phyloP scores from a whole-genome alignment of 768 basidiomycete species.

The Russula olivacea region DNA sequence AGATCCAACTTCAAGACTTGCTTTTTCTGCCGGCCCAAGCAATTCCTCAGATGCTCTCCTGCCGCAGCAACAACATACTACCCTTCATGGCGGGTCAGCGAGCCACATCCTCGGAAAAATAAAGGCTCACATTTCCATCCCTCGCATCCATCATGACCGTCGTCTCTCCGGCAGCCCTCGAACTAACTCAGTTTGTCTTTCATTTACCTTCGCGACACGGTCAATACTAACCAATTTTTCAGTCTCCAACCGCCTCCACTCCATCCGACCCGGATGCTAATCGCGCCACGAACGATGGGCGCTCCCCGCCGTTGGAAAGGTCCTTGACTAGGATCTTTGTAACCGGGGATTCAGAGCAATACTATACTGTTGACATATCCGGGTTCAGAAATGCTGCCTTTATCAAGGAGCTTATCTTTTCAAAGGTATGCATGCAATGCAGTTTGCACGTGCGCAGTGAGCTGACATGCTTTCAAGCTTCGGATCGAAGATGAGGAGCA shows the following conservation, averaged over 20 bases:
- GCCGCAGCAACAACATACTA: slow-evolving; percentile 34
- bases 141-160: slow-evolving; percentile 25
- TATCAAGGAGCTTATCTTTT: slow-evolving; percentile 76
- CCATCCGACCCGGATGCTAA: slow-evolving; percentile 23
- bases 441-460: slow-evolving; percentile 1
- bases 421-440: slow-evolving; percentile 47
- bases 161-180: slow-evolving; percentile 30
- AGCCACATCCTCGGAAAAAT: slow-evolving; percentile 25
- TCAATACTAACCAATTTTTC: slow-evolving; percentile 23
- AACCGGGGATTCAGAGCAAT: slow-evolving; percentile 72
- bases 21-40: slow-evolving; percentile 27
- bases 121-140: slow-evolving; percentile 27
- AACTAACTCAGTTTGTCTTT: slow-evolving; percentile 32
- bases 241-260: slow-evolving; percentile 28
- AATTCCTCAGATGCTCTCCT: slow-evolving; percentile 34
- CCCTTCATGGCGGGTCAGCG: slow-evolving; percentile 24
- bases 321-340: slow-evolving; percentile 50
- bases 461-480: slow-evolving; percentile 41
- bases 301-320: slow-evolving; percentile 27
- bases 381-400: slow-evolving; percentile 56
- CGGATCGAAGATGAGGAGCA: slow-evolving; percentile 83
- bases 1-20: slow-evolving; percentile 35
- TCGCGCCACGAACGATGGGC: slow-evolving; percentile 19
- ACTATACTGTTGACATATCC: slow-evolving; percentile 65
- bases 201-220: not conserved